These are phyloP conservation scores for Leccinum uliginosum DNA, from an alignment of 768 basidiomycete species.

Conservation along the genomic window DNA sequence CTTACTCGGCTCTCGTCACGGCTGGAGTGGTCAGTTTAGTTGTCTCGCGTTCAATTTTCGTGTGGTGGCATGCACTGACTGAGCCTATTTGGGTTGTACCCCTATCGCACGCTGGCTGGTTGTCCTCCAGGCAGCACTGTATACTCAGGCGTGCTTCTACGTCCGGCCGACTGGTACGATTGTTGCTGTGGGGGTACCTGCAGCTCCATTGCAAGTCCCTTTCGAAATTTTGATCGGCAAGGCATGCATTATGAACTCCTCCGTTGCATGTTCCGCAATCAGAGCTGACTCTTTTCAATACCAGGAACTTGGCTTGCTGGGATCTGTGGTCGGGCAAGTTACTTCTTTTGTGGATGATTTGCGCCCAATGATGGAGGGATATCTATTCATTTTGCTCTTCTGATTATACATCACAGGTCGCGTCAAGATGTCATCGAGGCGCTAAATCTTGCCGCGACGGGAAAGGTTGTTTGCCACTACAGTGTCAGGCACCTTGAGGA, in stretches of 20 bases:
- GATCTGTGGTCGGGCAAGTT: conserved; percentile 19
- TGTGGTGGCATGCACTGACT: background rate
- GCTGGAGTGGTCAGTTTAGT: conserved; percentile 15
- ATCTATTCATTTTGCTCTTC: background rate
- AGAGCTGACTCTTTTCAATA: background rate
- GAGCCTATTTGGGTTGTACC: background rate
- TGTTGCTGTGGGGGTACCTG: conserved; percentile 39
- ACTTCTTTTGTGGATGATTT: background rate
- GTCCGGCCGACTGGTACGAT: conserved; percentile 40
- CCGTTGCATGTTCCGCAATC: background rate
- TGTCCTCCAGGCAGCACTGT: conserved; percentile 31
- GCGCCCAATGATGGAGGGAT: background rate
- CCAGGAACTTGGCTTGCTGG: conserved; percentile 23
- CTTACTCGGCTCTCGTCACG: conserved; percentile 34
- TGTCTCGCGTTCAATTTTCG: background rate
- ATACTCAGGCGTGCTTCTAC: conserved; percentile 41
- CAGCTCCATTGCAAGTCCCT: conserved; percentile 24
- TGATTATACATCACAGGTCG: conserved; percentile 19
- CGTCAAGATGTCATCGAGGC: conserved; percentile 47
- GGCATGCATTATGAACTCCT: conserved; percentile 1
- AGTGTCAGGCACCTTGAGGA: conserved; percentile 24
- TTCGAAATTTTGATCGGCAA: conserved; percentile 31
- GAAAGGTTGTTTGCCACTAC: conserved; percentile 36
- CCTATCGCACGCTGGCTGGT: background rate
- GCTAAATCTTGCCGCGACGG: conserved; percentile 38